Conservation (phyloP, 1,284 basidiomycete genomes). For the Stygiomarasmius scandens region DNA sequence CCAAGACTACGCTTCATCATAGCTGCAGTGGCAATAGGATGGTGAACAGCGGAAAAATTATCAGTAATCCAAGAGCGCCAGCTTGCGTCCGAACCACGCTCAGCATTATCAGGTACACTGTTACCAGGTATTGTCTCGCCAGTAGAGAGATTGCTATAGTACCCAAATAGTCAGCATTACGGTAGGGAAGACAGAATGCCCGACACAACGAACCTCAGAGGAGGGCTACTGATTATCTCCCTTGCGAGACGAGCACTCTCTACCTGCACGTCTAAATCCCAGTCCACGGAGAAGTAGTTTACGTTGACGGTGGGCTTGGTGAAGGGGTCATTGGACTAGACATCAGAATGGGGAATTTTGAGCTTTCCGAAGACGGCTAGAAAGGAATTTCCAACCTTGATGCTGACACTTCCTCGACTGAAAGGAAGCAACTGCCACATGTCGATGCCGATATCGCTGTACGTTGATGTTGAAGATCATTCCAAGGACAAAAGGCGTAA, state of each 20-base stretch:
- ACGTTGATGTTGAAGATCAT: neutral
- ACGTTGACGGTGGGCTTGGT: conserved; percentile 46
- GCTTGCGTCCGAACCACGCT: conserved; percentile 34
- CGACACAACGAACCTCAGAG: conserved; percentile 35
- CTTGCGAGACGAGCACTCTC: conserved; percentile 49
- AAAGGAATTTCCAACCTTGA: conserved; percentile 36
- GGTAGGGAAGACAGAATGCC: neutral
- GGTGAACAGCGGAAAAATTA: conserved; percentile 47
- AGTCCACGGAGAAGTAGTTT: conserved; percentile 51
- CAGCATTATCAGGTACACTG: conserved; percentile 39
- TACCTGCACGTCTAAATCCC: conserved; percentile 53
- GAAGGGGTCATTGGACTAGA: conserved; percentile 47
- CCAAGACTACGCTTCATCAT: conserved; percentile 64
- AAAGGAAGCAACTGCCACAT: conserved; percentile 60
- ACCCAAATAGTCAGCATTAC: neutral
- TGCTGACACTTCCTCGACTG: conserved; percentile 51
- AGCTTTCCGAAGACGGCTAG: neutral
- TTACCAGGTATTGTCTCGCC: conserved; percentile 45
- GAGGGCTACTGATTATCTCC: conserved; percentile 44
- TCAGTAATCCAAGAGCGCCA: conserved; percentile 48
- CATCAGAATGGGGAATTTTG: neutral
- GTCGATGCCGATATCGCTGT: conserved; percentile 46
- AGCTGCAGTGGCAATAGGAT: conserved; percentile 62
- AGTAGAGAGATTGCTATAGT: conserved; percentile 23
- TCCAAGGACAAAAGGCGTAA: conserved; percentile 5